Evolutionary conservation across 2,329 filamentous ascomycete species (phyloP).

Genomic region (Stagonosporopsis vannaccii): DNA sequence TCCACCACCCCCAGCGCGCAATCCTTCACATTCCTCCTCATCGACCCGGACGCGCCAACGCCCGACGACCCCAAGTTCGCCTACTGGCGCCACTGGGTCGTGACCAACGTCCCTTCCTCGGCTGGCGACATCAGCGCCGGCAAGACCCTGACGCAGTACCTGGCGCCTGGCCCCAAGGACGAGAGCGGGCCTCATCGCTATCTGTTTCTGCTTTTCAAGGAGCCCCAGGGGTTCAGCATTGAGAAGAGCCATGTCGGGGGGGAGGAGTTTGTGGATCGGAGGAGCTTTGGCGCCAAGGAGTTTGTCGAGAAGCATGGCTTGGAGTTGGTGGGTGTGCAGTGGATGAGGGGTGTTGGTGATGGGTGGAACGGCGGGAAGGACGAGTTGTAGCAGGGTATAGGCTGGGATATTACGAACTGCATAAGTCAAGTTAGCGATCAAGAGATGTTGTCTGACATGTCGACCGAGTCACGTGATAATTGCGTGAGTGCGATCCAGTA

Average conservation of each 20-base stretch:
- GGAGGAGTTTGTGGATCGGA: slow-evolving; percentile 47
- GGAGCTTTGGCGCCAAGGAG: slow-evolving; percentile 37
- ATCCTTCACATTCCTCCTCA: slow-evolving; percentile 58
- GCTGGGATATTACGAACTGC: background rate
- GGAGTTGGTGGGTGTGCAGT: slow-evolving; percentile 45
- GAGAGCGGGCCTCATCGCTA: slow-evolving; percentile 48
- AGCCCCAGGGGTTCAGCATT: slow-evolving; percentile 31
- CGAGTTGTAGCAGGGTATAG: background rate
- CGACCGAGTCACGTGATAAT: background rate
- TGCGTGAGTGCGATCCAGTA: no score
- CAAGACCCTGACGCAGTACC: slow-evolving; percentile 39
- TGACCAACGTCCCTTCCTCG: slow-evolving; percentile 34
- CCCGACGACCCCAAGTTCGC: slow-evolving; percentile 63
- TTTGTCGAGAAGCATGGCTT: slow-evolving; percentile 36
- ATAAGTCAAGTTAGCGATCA: background rate
- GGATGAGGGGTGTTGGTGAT: slow-evolving; percentile 49
- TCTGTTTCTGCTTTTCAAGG: slow-evolving; percentile 41
- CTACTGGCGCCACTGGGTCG: slow-evolving; percentile 64
- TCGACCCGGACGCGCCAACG: slow-evolving; percentile 64
- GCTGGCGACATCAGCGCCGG: slow-evolving; percentile 12
- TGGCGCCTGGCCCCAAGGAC: slow-evolving; percentile 46
- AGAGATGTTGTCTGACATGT: background rate
- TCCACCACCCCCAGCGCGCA: background rate
- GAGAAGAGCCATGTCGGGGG: slow-evolving; percentile 43
- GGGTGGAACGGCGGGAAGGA: slow-evolving; percentile 33